These are phyloP conservation scores for Nicotiana paniculata DNA, from an alignment of 257 asterid species.

Conservation along the genomic window DNA sequence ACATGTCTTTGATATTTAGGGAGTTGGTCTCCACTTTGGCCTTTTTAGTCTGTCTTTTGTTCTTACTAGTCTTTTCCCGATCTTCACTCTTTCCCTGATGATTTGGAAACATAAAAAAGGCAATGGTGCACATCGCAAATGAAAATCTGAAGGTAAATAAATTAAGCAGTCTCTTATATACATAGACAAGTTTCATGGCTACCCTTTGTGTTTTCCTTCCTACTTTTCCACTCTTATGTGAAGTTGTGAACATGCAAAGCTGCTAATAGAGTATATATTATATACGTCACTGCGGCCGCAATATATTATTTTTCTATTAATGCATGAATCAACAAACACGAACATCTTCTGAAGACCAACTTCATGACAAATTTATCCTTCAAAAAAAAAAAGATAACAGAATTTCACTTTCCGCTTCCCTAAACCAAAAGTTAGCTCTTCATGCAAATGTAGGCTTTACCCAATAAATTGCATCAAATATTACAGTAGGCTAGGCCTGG, in stretches of 20 bases:
- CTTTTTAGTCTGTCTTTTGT: constrained; percentile 58
- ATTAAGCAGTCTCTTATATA: background rate
- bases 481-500: background rate
- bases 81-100: constrained; percentile 44
- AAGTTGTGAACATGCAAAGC: background rate
- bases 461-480: background rate
- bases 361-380: background rate
- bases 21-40: constrained; percentile 72
- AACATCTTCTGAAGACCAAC: background rate
- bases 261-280: background rate
- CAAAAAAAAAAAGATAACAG: background rate
- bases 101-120: background rate
- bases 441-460: background rate
- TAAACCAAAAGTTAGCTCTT: background rate
- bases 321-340: background rate
- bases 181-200: background rate
- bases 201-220: background rate
- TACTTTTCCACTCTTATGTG: background rate
- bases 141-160: background rate
- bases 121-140: background rate
- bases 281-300: background rate
- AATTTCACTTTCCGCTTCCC: background rate
- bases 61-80: constrained; percentile 33
- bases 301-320: background rate
- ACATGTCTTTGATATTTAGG: constrained; percentile 87